Evolutionary conservation across 75 land plant genomes (phyloP), one percentile per base, ranked within the genome.

Genomic region (Cryptomeria japonica): DNA sequence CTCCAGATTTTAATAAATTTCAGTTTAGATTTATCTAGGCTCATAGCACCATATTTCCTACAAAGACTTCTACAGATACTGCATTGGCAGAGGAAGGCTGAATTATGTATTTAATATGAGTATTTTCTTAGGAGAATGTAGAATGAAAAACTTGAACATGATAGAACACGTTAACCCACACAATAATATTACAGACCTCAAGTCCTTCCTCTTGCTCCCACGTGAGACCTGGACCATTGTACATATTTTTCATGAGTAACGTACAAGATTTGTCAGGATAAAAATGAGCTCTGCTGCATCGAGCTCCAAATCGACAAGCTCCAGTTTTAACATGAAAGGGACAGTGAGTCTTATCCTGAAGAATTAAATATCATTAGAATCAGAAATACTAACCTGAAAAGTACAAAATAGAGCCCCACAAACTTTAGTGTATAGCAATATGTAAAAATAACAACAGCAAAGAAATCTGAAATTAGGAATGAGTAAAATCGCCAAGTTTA

Each of bases 201-300:
- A 98, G 96, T 85, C 96, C 97, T 85, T 97, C 99, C 87, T 97
- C 96, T 88, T 95, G 97, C 68, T 98, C 99, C 95, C 94, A 96
- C 83, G 95, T 93, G 82, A 98, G 93, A 70, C 99, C 99, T 91
- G 99, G 97, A 34, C 99, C 99, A 92, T 88, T 95, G 86, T 98
- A 98, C 99, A 98, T 97, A 87, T 96, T 97, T 88, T 95, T 97
- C 68, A 98, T 92, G 12, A 98, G 97, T 87, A 98, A 87, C 5
- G 99, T 98, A 91, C 96, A 93, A n/a, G 99, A 97, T 87, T 95
- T 96, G 87, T 98, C 99, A 87, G 97, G 97, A 92, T 96, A 94
- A 88, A 98, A 95, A 89, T 98, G 99, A 90, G 92, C 90, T 88
- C 99, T 95, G 88, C 95, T 98, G 92, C 99, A 98, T 31, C 95